Evolutionary conservation across 1,139 yeast genomes (phyloP).

Genomic region (Blastobotrys elegans): DNA sequence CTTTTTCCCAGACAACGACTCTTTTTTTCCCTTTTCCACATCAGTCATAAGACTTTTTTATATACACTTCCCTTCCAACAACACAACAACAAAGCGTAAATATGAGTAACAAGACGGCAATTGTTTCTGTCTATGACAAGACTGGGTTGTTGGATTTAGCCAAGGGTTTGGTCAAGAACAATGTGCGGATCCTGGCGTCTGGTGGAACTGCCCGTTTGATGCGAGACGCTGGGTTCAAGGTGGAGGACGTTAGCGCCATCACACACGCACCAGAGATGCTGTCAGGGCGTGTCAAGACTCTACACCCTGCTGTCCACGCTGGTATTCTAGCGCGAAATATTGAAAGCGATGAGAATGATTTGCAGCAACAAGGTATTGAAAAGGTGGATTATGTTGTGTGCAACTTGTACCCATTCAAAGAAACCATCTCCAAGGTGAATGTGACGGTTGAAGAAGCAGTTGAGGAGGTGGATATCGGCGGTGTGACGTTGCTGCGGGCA

Average conservation of each 20-base stretch:
- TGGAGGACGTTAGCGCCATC: constrained; percentile 88
- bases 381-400: constrained; percentile 96
- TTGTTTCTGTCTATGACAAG: constrained; percentile 93
- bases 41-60: not conserved
- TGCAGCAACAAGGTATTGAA: constrained; percentile 81
- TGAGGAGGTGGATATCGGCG: constrained; percentile 97
- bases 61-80: not conserved
- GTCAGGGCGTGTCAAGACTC: constrained; percentile 96
- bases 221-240: constrained; percentile 97
- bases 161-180: constrained; percentile 82
- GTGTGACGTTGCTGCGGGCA: constrained; percentile 93
- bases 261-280: constrained; percentile 99
- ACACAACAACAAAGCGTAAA: constrained; percentile 6
- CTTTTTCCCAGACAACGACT: not conserved
- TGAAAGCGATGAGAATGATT: constrained; percentile 84
- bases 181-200: constrained; percentile 89
- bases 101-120: constrained; percentile 68
- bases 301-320: constrained; percentile 98
- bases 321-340: constrained; percentile 93
- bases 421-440: constrained; percentile 90
- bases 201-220: constrained; percentile 96
- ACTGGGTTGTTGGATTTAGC: constrained; percentile 95
- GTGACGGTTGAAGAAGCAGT: constrained; percentile 97
- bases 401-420: constrained; percentile 96
- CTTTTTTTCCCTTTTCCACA: not conserved